Evolutionary conservation across 106 monocot species (phyloP).

Genomic region (Dactylorhiza incarnata): DNA sequence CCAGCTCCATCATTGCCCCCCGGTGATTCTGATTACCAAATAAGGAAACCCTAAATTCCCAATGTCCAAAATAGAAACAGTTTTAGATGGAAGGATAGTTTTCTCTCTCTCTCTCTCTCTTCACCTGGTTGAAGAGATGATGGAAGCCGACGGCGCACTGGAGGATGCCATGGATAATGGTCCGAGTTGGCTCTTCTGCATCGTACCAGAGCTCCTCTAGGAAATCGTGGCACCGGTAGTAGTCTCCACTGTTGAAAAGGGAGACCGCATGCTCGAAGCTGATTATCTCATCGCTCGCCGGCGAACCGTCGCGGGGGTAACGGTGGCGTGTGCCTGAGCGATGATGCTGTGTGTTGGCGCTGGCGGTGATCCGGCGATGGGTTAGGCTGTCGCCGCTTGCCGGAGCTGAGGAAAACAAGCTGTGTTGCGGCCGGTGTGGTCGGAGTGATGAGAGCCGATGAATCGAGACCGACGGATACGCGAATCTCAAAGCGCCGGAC

Average conservation of each 20-base stretch:
- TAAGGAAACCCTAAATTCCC: neutral
- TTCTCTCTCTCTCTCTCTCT: neutral
- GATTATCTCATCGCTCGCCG: constrained; percentile 3
- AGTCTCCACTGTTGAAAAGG: constrained; percentile 78
- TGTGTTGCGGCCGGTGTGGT: neutral
- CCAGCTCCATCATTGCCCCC: constrained; percentile 93
- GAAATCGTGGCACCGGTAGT: constrained; percentile 69
- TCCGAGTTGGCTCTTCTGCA: constrained; percentile 79
- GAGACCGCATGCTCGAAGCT: constrained; percentile 52
- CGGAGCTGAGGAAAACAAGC: neutral
- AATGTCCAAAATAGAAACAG: neutral
- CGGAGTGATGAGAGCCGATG: neutral
- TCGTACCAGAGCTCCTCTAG: constrained; percentile 78
- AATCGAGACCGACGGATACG: constrained; percentile 4
- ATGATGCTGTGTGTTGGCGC: constrained; percentile 6
- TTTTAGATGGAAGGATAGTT: neutral
- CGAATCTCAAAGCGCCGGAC: constrained; percentile 13
- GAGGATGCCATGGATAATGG: constrained; percentile 66
- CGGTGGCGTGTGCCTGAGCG: constrained; percentile 13
- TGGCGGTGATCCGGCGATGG: neutral
- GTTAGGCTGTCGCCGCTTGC: neutral
- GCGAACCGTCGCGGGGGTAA: constrained; percentile 10
- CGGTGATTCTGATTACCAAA: constrained; percentile 55
- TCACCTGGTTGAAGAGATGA: constrained; percentile 81
- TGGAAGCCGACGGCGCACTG: constrained; percentile 87